Conservation (phyloP, 1,284 basidiomycete species). For the Golubevia pallescens region DNA sequence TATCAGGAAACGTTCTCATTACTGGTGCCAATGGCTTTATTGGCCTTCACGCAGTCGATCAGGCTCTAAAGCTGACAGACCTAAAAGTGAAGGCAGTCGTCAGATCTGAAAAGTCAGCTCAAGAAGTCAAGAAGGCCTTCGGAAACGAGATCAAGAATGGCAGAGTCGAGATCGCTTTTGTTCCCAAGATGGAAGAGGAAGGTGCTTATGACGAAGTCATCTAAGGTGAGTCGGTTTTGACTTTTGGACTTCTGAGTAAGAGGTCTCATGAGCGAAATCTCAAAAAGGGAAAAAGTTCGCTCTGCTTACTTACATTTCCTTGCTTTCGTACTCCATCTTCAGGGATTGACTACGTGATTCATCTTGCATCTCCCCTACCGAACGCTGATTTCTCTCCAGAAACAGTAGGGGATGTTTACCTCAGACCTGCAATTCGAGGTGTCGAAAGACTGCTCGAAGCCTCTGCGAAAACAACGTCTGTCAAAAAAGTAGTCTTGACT, state of each 20-base stretch:
- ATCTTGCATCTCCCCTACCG: not conserved
- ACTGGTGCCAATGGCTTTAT: not conserved
- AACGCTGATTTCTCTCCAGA: not conserved
- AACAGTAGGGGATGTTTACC: not conserved
- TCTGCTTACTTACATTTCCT: not conserved
- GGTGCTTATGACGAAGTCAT: not conserved
- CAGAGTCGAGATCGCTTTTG: not conserved
- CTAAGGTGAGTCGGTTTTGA: not conserved
- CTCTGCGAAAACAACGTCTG: not conserved
- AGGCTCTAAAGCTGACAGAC: not conserved
- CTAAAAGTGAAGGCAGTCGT: not conserved
- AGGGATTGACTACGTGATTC: not conserved
- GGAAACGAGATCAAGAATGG: not conserved
- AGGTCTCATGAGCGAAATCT: no score
- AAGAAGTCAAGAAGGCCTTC: not conserved
- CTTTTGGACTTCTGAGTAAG: no score
- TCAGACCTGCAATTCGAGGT: not conserved
- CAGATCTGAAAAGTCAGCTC: not conserved
- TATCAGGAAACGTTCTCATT: not conserved
- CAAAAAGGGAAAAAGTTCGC: no score
- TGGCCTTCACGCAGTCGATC: not conserved
- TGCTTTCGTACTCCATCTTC: not conserved
- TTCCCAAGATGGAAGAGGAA: not conserved
- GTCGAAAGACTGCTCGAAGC: not conserved
- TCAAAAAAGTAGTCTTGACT: not conserved